A percentile compares a stretch with the other conserved stretches of the same genome.
These are phyloP conservation scores for Picea abies DNA, from an alignment of 83 land plant genomes.

Conservation along the genomic window DNA sequence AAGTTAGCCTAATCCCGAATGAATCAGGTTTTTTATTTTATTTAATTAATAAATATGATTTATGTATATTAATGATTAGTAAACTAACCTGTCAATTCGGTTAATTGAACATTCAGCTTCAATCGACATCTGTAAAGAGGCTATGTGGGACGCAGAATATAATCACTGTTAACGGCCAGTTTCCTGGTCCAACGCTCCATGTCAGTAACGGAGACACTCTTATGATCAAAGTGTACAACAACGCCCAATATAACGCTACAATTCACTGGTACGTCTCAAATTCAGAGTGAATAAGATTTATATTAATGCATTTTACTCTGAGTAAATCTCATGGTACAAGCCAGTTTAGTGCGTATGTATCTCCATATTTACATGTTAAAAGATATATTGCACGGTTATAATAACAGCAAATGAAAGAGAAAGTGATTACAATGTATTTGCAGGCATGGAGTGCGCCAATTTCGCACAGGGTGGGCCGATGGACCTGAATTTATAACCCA, in stretches of 20 bases:
- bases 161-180: not conserved
- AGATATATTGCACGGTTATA: not conserved
- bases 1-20: too few relatives aligned
- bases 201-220: not conserved
- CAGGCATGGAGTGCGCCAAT: constrained; percentile 69
- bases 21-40: too few relatives aligned
- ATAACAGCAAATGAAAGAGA: not conserved
- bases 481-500: constrained; percentile 70
- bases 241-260: not conserved
- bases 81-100: too few relatives aligned
- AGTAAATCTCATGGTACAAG: not conserved
- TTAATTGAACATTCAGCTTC: not conserved
- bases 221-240: not conserved
- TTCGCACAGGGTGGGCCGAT: constrained; percentile 59
- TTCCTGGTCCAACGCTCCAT: not conserved
- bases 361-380: not conserved
- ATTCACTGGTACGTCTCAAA: not conserved
- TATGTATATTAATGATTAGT: too few relatives aligned
- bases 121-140: not conserved
- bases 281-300: not conserved
- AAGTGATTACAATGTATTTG: not conserved
- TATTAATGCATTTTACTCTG: not conserved
- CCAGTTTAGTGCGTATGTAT: not conserved
- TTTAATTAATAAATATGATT: too few relatives aligned
- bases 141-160: not conserved